phyloP scores from a whole-genome alignment of 805 yeast species.

The Cyberlindnera nakhonratchasimensis region DNA sequence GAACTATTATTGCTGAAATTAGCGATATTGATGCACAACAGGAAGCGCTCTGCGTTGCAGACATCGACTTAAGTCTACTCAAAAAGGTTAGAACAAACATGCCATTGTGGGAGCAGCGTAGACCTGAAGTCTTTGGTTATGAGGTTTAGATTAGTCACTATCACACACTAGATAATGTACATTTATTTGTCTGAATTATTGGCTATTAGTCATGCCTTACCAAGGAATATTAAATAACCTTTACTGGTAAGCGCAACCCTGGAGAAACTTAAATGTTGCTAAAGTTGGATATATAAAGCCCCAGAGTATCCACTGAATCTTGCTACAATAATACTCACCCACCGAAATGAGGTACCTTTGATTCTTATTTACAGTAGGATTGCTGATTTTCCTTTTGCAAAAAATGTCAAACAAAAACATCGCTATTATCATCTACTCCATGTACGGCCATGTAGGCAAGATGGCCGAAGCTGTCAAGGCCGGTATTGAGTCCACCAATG shows the following conservation, averaged over 20 bases:
- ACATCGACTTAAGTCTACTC: conserved; percentile 53
- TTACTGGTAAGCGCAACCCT: too few species aligned
- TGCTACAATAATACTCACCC: too few species aligned
- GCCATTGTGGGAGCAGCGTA: conserved; percentile 76
- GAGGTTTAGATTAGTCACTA: conserved; percentile 15
- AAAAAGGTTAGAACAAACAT: conserved; percentile 56
- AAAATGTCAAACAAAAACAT: too few species aligned
- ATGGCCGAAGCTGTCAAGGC: conserved; percentile 65
- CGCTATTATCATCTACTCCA: conserved; percentile 60
- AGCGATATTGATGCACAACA: conserved; percentile 40
- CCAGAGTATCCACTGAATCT: too few species aligned
- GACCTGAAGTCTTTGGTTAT: conserved; percentile 50
- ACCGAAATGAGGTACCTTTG: too few species aligned
- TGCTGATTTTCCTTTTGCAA: too few species aligned
- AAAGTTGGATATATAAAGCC: too few species aligned
- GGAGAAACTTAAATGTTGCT: too few species aligned
- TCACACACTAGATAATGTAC: not conserved
- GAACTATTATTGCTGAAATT: conserved; percentile 61
- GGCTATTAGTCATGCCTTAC: too few species aligned
- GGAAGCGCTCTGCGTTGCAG: conserved; percentile 56
- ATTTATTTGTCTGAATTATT: not conserved
- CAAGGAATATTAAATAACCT: too few species aligned
- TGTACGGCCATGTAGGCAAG: conserved; percentile 72
- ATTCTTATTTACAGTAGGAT: too few species aligned
- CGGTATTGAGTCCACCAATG: conserved; percentile 71